Percentiles rank a stretch among this genome's conserved stretches.
phyloP scores from a whole-genome alignment of 352 stramenopile genomes.

The Phytophthora tubulina region DNA sequence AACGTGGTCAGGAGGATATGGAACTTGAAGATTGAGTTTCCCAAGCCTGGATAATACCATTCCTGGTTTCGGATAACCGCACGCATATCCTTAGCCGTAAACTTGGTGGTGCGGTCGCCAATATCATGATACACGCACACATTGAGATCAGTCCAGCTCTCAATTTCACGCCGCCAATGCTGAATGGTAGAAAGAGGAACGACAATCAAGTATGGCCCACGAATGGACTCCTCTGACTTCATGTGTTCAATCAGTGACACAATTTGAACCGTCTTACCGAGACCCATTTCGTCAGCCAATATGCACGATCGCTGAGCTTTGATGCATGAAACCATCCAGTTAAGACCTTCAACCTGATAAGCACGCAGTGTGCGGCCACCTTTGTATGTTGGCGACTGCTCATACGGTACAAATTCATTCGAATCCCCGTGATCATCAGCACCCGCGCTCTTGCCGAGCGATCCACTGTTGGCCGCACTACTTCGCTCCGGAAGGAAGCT shows the following conservation, averaged over 20 bases:
- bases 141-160: conserved; percentile 97
- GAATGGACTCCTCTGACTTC: conserved; percentile 84
- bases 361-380: conserved; percentile 78
- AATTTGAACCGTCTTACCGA: conserved; percentile 96
- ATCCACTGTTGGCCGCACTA: conserved; percentile 3
- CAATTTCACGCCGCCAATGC: conserved; percentile 90
- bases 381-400: conserved; percentile 91
- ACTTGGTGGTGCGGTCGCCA: conserved; percentile 80
- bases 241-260: conserved; percentile 93
- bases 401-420: conserved; percentile 90
- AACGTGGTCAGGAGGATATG: conserved; percentile 88
- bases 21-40: conserved; percentile 94
- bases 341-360: conserved; percentile 91
- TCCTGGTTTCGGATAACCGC: conserved; percentile 87
- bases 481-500: conserved; percentile 78
- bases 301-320: conserved; percentile 91
- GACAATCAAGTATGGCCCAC: conserved; percentile 87
- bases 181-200: conserved; percentile 90
- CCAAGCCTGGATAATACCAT: conserved; percentile 89
- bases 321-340: conserved; percentile 91
- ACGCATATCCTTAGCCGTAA: conserved; percentile 90
- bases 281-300: conserved; percentile 93
- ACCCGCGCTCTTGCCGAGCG: conserved; percentile 21
- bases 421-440: conserved; percentile 33
- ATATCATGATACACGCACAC: conserved; percentile 99